These are phyloP conservation scores for Verticillium isaacii DNA, from an alignment of 2,329 filamentous ascomycete genomes.

Conservation along the genomic window DNA sequence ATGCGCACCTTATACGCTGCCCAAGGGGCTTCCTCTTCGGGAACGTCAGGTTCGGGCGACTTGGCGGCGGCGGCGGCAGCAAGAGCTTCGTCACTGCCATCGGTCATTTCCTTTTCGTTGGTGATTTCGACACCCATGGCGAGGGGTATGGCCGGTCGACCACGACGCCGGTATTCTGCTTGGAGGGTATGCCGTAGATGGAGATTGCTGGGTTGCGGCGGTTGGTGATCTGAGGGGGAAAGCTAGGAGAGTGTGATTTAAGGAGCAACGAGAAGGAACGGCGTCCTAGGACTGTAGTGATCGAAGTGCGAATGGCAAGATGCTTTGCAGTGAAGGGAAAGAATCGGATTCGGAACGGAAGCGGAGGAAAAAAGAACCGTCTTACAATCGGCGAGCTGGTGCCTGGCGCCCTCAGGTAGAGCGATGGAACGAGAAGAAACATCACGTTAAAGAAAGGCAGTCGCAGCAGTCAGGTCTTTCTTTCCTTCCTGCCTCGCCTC, in stretches of 20 bases:
- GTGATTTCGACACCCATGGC: background rate
- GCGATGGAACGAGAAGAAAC: background rate
- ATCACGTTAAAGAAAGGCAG: background rate
- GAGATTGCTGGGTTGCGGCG: too few relatives aligned
- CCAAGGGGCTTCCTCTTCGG: constrained; percentile 11
- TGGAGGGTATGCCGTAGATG: too few relatives aligned
- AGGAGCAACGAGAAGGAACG: too few relatives aligned
- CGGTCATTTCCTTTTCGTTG: background rate
- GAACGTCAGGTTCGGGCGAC: constrained; percentile 5
- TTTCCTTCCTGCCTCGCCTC: background rate
- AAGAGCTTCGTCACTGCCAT: background rate
- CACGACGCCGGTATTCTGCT: too few relatives aligned
- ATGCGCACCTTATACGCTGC: constrained; percentile 12
- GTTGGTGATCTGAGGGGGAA: too few relatives aligned
- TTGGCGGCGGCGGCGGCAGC: background rate
- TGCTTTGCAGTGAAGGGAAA: too few relatives aligned
- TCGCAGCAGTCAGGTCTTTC: background rate
- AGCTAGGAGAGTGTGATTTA: too few relatives aligned
- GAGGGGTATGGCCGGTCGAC: background rate
- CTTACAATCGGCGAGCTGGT: background rate
- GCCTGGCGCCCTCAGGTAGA: background rate
- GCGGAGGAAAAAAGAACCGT: background rate
- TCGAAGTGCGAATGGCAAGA: too few relatives aligned
- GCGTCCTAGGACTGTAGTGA: too few relatives aligned
- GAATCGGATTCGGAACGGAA: background rate